phyloP scores from a whole-genome alignment of 2,329 filamentous ascomycete species.

The Salinomyces thailandicus region DNA sequence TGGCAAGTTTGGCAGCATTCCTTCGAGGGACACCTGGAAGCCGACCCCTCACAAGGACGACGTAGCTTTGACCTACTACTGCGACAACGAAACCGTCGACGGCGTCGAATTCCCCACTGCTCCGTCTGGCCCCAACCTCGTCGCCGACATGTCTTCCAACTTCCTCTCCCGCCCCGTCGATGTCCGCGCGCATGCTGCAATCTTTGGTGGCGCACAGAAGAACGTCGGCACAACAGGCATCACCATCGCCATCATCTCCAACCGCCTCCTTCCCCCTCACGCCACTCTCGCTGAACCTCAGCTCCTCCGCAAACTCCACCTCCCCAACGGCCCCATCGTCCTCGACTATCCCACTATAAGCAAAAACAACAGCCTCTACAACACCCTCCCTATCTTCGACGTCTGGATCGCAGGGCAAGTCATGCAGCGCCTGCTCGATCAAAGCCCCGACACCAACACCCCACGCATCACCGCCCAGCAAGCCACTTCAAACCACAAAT shows the following conservation, averaged over 20 bases:
- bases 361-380: conserved; percentile 93
- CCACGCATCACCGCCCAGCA: conserved; percentile 68
- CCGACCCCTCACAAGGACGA: conserved; percentile 53
- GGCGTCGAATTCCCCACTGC: conserved; percentile 78
- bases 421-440: conserved; percentile 60
- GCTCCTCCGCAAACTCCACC: conserved; percentile 60
- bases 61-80: conserved; percentile 69
- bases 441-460: conserved; percentile 33
- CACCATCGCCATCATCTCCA: conserved; percentile 76
- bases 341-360: conserved; percentile 75
- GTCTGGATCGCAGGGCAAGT: conserved; percentile 87
- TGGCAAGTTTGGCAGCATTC: conserved; percentile 80
- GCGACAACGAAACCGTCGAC: conserved; percentile 89
- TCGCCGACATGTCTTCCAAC: conserved; percentile 91
- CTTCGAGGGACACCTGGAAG: conserved; percentile 65
- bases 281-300: conserved; percentile 54
- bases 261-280: conserved; percentile 61
- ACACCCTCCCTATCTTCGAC: conserved; percentile 90
- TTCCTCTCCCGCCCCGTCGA: conserved; percentile 75
- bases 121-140: conserved; percentile 60
- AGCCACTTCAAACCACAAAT: conserved; percentile 62
- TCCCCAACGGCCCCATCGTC: conserved; percentile 70
- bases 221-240: conserved; percentile 81
- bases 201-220: conserved; percentile 91
- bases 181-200: conserved; percentile 65